Evolutionary conservation across 495 filamentous ascomycete species (phyloP), one percentile per base, ranked within the genome.

Genomic region (Aspergillus baeticus): DNA sequence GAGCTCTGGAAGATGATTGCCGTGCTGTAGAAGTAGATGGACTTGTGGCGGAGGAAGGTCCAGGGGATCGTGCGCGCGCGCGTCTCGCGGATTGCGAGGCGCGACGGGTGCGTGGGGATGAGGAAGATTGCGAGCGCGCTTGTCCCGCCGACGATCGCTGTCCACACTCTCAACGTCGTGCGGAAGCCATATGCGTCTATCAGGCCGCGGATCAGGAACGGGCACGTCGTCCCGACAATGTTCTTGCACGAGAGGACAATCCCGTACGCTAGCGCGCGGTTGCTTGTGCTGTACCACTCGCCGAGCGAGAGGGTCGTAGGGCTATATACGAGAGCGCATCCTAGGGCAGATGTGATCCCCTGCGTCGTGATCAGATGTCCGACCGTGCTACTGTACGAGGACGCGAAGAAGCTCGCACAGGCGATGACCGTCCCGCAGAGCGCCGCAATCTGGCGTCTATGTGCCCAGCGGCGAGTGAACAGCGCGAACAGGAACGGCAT

Each of bases 1-100:
- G 84, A 73, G n/a, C 77, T 76, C 62, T 89, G 76, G 51, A 85
- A 69, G 45, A 84, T 73, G 61, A 87, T 86, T 22, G 79, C 80
- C 2, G 71, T 36, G 55, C 51, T 8, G 69, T 71, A 1, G 78
- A 57, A 22, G 85, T 84, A 34, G 86, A 53, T 53, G 6, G 50
- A 53, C n/a, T 33, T 51, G 52, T 8, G 69, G 67, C 0, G 77
- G 57, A 22, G 85, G 84, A 34, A 86, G 22, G 29, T 1, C 50
- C 50, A 53, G 22, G 50, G 50, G 22, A 53, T 53, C 14, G 42
- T 42, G 22, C 50, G 50, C 17, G 37, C 36, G 5, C 50, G 50
- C n/a, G 50, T 53, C 66, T 5, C 82, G 78, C 6, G 84, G 80
- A 54, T 79, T 77, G 64, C 87, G 73, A 63, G 80, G 86, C 33